Evolutionary conservation across 129 eudicot species (phyloP).

Genomic region (Centaurea solstitialis): DNA sequence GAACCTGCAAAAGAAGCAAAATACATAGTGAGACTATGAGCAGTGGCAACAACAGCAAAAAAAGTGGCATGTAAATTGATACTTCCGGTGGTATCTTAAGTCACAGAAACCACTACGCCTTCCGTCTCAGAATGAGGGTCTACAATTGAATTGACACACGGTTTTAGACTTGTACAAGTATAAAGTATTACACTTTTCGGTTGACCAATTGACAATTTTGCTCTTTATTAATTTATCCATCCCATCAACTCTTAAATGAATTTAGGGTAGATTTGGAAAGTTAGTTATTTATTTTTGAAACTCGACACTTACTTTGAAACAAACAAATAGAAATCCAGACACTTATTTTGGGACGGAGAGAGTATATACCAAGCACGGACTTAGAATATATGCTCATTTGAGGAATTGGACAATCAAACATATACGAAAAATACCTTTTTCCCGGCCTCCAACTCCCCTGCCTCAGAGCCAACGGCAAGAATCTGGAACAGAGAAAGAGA

Average conservation of each 20-base stretch:
- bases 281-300: too few relatives aligned
- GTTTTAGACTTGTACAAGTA: too few relatives aligned
- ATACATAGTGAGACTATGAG: background rate
- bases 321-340: too few relatives aligned
- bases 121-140: too few relatives aligned
- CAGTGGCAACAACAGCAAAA: background rate
- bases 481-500: slow-evolving; percentile 42
- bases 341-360: background rate
- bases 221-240: too few relatives aligned
- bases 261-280: too few relatives aligned
- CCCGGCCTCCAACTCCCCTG: slow-evolving; percentile 69
- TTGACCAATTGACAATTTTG: too few relatives aligned
- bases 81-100: background rate
- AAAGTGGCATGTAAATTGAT: background rate
- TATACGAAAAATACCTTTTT: slow-evolving; percentile 63
- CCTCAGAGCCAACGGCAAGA: slow-evolving; percentile 89
- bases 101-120: background rate
- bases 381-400: slow-evolving; percentile 4
- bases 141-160: too few relatives aligned
- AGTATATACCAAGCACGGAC: background rate
- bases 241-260: too few relatives aligned
- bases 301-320: too few relatives aligned
- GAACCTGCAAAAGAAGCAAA: slow-evolving; percentile 60
- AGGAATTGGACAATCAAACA: background rate
- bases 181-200: too few relatives aligned